Base-by-base conservation (phyloP, 441 rosid species). In the Aquilaria agallochum region DNA sequence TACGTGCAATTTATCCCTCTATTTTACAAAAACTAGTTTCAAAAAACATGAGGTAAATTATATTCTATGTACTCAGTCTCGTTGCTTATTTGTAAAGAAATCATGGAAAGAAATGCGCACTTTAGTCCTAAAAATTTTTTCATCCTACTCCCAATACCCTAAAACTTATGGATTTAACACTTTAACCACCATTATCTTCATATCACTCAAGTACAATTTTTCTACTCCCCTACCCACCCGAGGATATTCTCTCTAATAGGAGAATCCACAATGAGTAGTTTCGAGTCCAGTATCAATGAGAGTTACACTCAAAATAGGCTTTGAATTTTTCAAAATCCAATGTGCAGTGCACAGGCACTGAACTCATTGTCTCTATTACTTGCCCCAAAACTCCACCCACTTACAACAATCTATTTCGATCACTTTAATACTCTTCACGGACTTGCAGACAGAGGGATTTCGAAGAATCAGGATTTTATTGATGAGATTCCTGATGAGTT, bases 341-440 rank as follows among this genome's bases (percentile, higher is more conserved):
- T 76, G 79, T 3, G 92, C 88, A 69, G 77, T 92, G 96, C 61
- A 88, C 83, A 65, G 97, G 93, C 68, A 86, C 83, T 67, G 90
- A 80, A 52, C 84, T 78, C 81, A 85, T 61, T 44, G 96, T 81
- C 56, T 74, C 81, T 33, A 90, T 83, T 58, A 90, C 86, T 61
- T 93, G 93, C 5, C 80, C 69, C 62, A 93, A 80, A 74, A 87
- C 87, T 63, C 47, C 77, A 13, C 90, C 78, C 32, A 78, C 76
- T 65, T 96, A 76, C 88, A 87, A 53, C 87, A 73, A 1, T 89
- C 88, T 71, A 87, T 50, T 11, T 68, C 95, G 36, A 90, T 73
- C 56, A 85, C 74, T 68, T 76, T 84, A 40, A 76, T 66, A 66
- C 63, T 79, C 81, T 72, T 85, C 49, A 76, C 66, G 69, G 74